A percentile compares a stretch with the other conserved stretches of the same genome.
Conservation (phyloP, 805 yeast genomes). For the Cyberlindnera meyerae region DNA sequence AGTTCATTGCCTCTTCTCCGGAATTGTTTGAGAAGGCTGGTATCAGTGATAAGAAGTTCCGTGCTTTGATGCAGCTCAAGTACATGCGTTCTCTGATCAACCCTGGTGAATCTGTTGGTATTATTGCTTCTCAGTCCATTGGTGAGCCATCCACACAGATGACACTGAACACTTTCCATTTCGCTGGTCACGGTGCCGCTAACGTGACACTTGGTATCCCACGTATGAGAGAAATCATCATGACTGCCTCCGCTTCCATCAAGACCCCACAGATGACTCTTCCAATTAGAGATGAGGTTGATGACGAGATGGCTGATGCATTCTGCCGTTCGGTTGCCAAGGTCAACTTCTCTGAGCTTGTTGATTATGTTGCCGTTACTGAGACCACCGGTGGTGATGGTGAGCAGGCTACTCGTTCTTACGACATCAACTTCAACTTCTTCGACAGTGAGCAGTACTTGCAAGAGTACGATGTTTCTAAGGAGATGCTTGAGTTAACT, state of each 20-base stretch:
- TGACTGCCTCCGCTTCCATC: slow-evolving; percentile 95
- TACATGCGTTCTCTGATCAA: slow-evolving; percentile 92
- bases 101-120: slow-evolving; percentile 98
- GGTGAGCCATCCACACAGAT: slow-evolving; percentile 99
- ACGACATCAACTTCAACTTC: slow-evolving; percentile 69
- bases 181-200: slow-evolving; percentile 99
- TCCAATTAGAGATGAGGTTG: slow-evolving; percentile 76
- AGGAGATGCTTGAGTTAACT: slow-evolving; percentile 69
- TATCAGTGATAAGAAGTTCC: slow-evolving; percentile 73
- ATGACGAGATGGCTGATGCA: slow-evolving; percentile 82
- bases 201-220: slow-evolving; percentile 99
- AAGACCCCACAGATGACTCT: slow-evolving; percentile 99
- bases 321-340: slow-evolving; percentile 88
- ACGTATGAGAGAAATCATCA: slow-evolving; percentile 98
- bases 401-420: slow-evolving; percentile 53
- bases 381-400: slow-evolving; percentile 74
- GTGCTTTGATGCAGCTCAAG: slow-evolving; percentile 95
- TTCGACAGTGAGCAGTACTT: slow-evolving; percentile 73
- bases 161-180: slow-evolving; percentile 96
- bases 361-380: slow-evolving; percentile 77
- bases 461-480: slow-evolving; percentile 82
- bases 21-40: slow-evolving; percentile 49
- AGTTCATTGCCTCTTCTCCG: slow-evolving; percentile 53
- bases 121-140: slow-evolving; percentile 94
- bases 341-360: slow-evolving; percentile 81